phyloP scores from a whole-genome alignment of 129 eudicot species.

The Silybum marianum region DNA sequence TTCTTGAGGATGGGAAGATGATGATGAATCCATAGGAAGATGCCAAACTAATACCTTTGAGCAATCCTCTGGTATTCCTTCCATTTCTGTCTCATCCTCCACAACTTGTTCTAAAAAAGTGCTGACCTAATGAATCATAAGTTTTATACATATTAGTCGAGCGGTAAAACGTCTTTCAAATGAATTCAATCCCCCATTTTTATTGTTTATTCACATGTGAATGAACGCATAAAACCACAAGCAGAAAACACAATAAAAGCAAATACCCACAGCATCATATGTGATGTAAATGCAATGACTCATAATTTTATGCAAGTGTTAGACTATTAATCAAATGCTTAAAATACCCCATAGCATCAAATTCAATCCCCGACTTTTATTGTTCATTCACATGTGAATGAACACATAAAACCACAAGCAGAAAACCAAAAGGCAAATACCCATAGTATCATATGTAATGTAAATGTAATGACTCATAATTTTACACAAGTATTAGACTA shows the following conservation, averaged over 20 bases:
- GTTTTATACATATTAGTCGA: neutral
- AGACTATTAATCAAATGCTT: neutral
- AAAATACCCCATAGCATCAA: neutral
- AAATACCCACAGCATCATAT: neutral
- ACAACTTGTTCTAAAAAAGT: constrained; percentile 76
- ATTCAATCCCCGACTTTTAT: neutral
- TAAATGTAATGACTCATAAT: too few species aligned
- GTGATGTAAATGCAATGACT: neutral
- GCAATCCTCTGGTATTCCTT: constrained; percentile 61
- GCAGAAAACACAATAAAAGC: neutral
- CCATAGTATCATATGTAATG: too few species aligned
- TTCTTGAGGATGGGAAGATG: constrained; percentile 39
- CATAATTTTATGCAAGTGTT: neutral
- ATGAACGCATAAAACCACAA: neutral
- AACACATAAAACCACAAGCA: too few species aligned
- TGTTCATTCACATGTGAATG: too few species aligned
- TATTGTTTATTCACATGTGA: neutral
- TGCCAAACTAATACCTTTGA: constrained; percentile 68
- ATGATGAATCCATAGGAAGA: constrained; percentile 40
- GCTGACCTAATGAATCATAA: constrained; percentile 44
- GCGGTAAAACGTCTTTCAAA: neutral
- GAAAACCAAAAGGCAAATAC: too few species aligned
- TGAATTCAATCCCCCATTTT: neutral
- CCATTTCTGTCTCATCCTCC: constrained; percentile 90
- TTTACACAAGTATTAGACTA: too few species aligned